Base-by-base conservation (phyloP, 2,329 filamentous ascomycete genomes). In the Apiospora phragmitis region DNA sequence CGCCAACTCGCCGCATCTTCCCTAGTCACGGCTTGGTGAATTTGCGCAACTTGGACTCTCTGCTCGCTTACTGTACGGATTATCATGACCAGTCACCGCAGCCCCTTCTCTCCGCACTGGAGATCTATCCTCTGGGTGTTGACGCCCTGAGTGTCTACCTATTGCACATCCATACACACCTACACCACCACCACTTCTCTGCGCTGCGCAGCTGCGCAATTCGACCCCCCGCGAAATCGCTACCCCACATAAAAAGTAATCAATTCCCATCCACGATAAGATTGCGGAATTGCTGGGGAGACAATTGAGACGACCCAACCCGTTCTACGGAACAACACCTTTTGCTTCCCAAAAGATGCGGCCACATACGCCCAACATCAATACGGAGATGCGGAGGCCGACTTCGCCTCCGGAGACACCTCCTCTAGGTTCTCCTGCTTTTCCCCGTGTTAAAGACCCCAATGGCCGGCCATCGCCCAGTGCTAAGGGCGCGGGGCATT, bases 51-150 rank as follows among this genome's bases (percentile, higher is more conserved):
- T 43, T 41, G 49, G 76, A 74, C 76, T 76, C 72, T 73, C 71
- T 77, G 71, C 73, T 71, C 72, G 74, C 49, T 70, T 71, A 67
- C 66, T 71, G 72, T 75, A 76, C 75, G 74, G 79, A 81, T 75
- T 85, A 85, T 84, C 82, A 85, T 85, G 83, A 83, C 80, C 79
- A 81, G 79, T 80, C 81, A 82, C 79, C 81, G 78, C 77, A 80
- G 77, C 73, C 77, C 79, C 74, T 78, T 76, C 77, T 83, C 81
- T 82, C 83, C 82, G 79, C 79, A 78, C 77, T 82, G 83, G 84
- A 84, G 83, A 79, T 81, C 82, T 78, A 77, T 83, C 79, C 79
- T 81, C 77, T 81, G 81, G 82, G 79, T 82, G 74, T 79, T 83
- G 76, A 82, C 79, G 72, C 83, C 82, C 76, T 85, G 79, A 83